phyloP scores from a whole-genome alignment of 169 alveolate genomes.

The Perkinsus olseni region DNA sequence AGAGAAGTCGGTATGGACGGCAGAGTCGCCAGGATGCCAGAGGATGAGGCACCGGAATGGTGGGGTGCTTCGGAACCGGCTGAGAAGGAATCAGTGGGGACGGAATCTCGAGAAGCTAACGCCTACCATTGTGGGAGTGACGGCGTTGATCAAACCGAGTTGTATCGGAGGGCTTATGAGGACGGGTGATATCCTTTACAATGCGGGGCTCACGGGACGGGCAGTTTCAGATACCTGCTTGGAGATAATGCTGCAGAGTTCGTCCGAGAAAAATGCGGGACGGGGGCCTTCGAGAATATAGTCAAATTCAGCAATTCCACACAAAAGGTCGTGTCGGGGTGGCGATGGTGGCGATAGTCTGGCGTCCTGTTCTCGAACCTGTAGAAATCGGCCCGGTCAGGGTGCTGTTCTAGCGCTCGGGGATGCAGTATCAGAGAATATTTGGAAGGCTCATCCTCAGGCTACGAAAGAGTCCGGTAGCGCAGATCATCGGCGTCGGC shows the following conservation, averaged over 20 bases:
- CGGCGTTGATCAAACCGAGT: neutral
- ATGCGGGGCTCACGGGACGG: neutral
- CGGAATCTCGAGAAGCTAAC: neutral
- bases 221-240: neutral
- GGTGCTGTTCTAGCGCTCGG: too few species aligned
- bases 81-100: neutral
- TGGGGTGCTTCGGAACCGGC: neutral
- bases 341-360: too few species aligned
- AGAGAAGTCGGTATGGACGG: neutral
- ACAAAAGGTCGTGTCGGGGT: neutral
- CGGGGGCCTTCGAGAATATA: neutral
- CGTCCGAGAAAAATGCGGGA: neutral
- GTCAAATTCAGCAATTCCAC: neutral
- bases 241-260: neutral
- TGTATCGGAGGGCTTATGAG: neutral
- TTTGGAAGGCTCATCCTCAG: neutral
- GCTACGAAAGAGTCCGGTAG: neutral
- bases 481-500: neutral
- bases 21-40: neutral
- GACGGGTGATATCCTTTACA: neutral
- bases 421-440: too few species aligned
- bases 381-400: too few species aligned
- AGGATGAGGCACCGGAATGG: neutral
- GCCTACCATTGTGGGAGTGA: neutral
- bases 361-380: too few species aligned